Conservation (phyloP, 805 yeast species). For the Hagleromyces aurorensis region DNA sequence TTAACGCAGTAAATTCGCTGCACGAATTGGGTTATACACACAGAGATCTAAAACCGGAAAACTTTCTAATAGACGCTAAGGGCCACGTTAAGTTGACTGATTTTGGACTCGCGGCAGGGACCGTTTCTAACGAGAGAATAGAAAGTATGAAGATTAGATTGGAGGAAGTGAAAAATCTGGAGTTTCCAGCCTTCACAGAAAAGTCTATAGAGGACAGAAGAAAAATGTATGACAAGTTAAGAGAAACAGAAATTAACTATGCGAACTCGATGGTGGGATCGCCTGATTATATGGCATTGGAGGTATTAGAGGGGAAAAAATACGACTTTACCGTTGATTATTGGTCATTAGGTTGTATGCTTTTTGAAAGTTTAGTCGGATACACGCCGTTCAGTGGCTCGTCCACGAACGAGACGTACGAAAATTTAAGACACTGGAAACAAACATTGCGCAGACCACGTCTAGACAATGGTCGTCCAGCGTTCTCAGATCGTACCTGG, state of each 20-base stretch:
- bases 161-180: constrained; percentile 67
- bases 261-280: constrained; percentile 97
- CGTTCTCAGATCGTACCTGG: constrained; percentile 97
- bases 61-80: constrained; percentile 77
- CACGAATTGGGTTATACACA: constrained; percentile 96
- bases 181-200: constrained; percentile 53
- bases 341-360: constrained; percentile 97
- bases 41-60: constrained; percentile 93
- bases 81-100: constrained; percentile 94
- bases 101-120: constrained; percentile 95
- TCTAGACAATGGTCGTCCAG: constrained; percentile 83
- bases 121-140: constrained; percentile 84
- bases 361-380: constrained; percentile 92
- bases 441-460: constrained; percentile 83
- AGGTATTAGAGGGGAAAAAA: constrained; percentile 86
- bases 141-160: constrained; percentile 78
- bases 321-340: constrained; percentile 96
- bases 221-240: constrained; percentile 67
- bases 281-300: constrained; percentile 98
- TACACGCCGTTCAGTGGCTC: constrained; percentile 96
- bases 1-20: constrained; percentile 84
- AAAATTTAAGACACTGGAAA: constrained; percentile 89
- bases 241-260: constrained; percentile 68
- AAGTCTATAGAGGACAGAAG: constrained; percentile 84
- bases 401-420: constrained; percentile 88